These are phyloP conservation scores for Lactarius akahatsu DNA, from an alignment of 768 basidiomycete genomes.

Conservation along the genomic window DNA sequence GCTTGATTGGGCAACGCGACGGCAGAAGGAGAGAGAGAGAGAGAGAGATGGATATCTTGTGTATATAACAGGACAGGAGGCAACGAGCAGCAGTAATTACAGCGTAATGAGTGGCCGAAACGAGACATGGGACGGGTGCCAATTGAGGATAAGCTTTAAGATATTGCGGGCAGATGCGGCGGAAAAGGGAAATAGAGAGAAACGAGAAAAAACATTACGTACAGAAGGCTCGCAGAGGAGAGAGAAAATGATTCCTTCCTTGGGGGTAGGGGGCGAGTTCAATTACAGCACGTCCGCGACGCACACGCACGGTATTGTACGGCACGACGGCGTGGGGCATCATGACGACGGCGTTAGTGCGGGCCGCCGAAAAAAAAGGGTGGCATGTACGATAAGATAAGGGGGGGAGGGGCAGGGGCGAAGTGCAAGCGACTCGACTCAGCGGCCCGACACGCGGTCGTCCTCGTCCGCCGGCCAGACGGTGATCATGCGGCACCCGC, in stretches of 20 bases:
- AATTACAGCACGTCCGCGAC: background rate
- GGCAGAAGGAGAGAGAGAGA: too few relatives aligned
- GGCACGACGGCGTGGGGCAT: background rate
- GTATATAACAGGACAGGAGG: background rate
- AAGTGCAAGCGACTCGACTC: background rate
- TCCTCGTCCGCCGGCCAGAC: slow-evolving; percentile 29
- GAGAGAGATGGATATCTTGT: background rate
- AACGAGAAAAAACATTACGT: background rate
- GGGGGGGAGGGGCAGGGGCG: too few relatives aligned
- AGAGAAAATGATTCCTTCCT: background rate
- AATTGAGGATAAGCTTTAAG: too few relatives aligned
- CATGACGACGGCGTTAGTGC: background rate
- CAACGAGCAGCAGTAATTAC: background rate
- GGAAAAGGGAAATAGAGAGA: background rate
- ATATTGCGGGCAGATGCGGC: too few relatives aligned
- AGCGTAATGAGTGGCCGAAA: background rate
- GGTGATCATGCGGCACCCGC: slow-evolving; percentile 27
- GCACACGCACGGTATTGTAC: too few relatives aligned
- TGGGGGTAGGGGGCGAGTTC: background rate
- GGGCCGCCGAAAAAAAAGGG: background rate
- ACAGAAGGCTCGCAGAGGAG: too few relatives aligned
- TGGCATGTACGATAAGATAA: background rate
- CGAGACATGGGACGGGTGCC: too few relatives aligned
- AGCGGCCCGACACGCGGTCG: slow-evolving; percentile 28
- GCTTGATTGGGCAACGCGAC: too few relatives aligned